Evolutionary conservation across 225 moss, liverwort and hornwort genomes (phyloP).

Genomic region (Lunularia cruciata): DNA sequence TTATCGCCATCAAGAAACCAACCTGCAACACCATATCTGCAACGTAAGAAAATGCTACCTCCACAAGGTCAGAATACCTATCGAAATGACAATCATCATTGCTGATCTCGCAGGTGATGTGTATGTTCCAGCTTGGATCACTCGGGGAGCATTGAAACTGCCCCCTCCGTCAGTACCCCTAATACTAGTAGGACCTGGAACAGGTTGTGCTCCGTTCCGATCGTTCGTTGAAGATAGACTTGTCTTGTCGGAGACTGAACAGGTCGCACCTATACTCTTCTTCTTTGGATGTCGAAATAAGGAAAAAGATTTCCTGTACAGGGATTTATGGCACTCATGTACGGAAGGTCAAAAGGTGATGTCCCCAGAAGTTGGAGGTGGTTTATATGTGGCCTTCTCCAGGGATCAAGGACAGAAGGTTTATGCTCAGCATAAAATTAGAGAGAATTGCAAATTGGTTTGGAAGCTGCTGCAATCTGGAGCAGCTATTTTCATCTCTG

Average conservation of each 20-base stretch:
- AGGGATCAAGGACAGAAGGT: slow-evolving; percentile 87
- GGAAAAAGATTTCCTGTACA: slow-evolving; percentile 77
- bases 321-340: slow-evolving; percentile 73
- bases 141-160: slow-evolving; percentile 74
- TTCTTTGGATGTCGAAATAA: slow-evolving; percentile 90
- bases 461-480: slow-evolving; percentile 73
- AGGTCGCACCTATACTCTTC: slow-evolving; percentile 66
- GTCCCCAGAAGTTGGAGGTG: slow-evolving; percentile 70
- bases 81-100: background rate
- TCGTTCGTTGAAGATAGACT: slow-evolving; percentile 81
- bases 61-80: background rate
- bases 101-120: slow-evolving; percentile 40
- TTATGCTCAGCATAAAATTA: slow-evolving; percentile 89
- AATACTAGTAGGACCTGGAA: slow-evolving; percentile 91
- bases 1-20: no score
- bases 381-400: slow-evolving; percentile 75
- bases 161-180: slow-evolving; percentile 78
- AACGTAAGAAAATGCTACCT: no score
- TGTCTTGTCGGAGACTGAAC: slow-evolving; percentile 32
- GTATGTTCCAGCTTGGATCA: slow-evolving; percentile 79
- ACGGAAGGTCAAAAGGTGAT: slow-evolving; percentile 50
- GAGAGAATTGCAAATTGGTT: slow-evolving; percentile 63
- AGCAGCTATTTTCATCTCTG: slow-evolving; percentile 83
- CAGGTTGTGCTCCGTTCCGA: slow-evolving; percentile 96
- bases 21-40: no score